Evolutionary conservation across 768 basidiomycete genomes (phyloP), one percentile per base, ranked within the genome.

Genomic region (Panellus pusillus): DNA sequence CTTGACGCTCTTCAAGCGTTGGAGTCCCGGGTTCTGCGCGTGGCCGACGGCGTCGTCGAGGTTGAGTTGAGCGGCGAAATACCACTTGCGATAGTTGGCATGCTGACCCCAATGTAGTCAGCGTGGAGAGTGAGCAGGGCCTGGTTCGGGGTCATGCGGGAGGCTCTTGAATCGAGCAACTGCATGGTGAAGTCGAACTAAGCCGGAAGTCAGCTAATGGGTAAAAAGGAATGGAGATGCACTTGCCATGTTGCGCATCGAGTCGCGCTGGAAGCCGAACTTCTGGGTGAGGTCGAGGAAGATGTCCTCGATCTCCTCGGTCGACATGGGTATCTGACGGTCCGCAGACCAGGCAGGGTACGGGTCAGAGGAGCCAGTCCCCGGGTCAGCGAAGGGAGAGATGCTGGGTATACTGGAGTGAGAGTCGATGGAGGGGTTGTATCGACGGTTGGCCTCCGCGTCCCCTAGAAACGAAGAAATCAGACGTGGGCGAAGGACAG

Each of bases 71-170:
- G 96, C 94, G 35, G 97, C 97, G 70, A 98, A 99, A 69, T 99
- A 99, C 97, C 97, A 98, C 72, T 98, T 98, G 69, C 97, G 90
- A 71, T 98, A 98, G 76, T 98, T 98, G 62, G 97, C 97, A 67
- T 98, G 91, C 66, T 93, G 91, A 42, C 97, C 97, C 97, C 97
- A 56, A 99, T 98, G 72, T 98, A 99, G 72, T 99, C 96, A 48
- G 96, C 96, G 68, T 99, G 97, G 19, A 99, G 80, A 35, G 97
- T 98, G 58, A 97, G 80, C 42, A 99, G 82, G 2, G 97, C 97
- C 65, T 98, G 95, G 68, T 90, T 90, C 11, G 97, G 94, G 8
- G 91, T 84, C 96, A 98, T 98, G 57, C 97, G 89, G 18, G 95
- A 98, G n/a, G 96, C 92, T 54, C 92, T 86, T 40, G 94, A 97